Base-by-base conservation (phyloP, 441 rosid species). In the Populus tomentosa region DNA sequence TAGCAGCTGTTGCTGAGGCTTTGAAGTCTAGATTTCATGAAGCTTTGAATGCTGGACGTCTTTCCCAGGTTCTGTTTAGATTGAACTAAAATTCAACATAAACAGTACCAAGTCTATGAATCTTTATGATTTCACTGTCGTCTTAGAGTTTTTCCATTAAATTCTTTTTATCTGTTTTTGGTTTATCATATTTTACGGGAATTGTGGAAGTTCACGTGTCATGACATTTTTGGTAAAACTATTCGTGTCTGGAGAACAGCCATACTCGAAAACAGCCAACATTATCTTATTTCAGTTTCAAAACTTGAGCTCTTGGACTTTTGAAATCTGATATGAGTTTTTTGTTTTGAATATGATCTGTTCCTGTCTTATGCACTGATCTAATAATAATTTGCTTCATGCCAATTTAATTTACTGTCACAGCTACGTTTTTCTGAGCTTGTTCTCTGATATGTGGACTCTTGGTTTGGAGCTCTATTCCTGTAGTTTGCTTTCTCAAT, bases 1-100 rank as follows among this genome's bases (percentile, higher is more conserved):
- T 95, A 50, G 85, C 87, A 42, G 96, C 96, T 64, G 98, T 94
- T 72, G 92, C 92, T 0, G 91, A 92, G 82, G 97, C 97, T 72
- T 82, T 94, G 77, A 82, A 90, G 75, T 90, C 94, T 64, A 93
- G 91, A 75, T 95, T 95, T 86, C 86, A 83, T 65, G 91, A 90
- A 86, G 98, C 98, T 78, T 85, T 95, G 80, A 83, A 87, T 66
- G 98, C 95, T 81, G 98, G 98, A 38, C 95, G 98, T 76, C 93
- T 95, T 83, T 94, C 98, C 16, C 94, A 95, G 99, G 98, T 93
- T 77, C 50, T 74, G 6, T 46, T 64, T 33, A 10, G 50, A 67
- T 21, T 68, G 40, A 16, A 3, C 16, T n/a, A 16, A 21, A 35
- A 10, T 7, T 26, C 8, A 40, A 13, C 32, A 11, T 13, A 6